Evolutionary conservation across 305 asterid genomes (phyloP), one percentile per base, ranked within the genome.

Genomic region (Coffea humblotiana): DNA sequence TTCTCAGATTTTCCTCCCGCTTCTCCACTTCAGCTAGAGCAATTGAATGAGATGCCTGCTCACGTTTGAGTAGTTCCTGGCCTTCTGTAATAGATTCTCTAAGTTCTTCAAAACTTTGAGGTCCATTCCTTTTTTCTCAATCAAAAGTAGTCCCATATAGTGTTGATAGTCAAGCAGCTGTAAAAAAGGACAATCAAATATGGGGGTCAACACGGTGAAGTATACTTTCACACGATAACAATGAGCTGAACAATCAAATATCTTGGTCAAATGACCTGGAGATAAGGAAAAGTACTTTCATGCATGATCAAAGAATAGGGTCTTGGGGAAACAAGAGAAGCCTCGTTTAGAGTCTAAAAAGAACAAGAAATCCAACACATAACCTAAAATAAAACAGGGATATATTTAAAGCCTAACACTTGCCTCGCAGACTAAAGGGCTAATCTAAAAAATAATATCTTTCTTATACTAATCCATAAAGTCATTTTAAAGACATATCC

Each of bases 111-210:
- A 69, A 85, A 82, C 83, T 92, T 92, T 40, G 88, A 78, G 51
- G 93, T 82, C 97, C 96, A 93, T 82, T 93, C 97, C 61, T 92
- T 92, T 92, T 82, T 95, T 95, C 94, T 93, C 98, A 71, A 95
- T 93, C 70, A 95, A 89, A 74, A 95, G 90, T 75, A 95, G 81
- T 21, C 98, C 98, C 98, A 95, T 95, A 75, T 82, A 89, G 83
- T 93, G 91, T 82, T 95, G 97, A 78, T 93, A 95, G 84, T 93
- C 96, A 47, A 85, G 87, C 58, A 95, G 94, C 98, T 95, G 93
- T 79, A 61, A 56, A 75, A 83, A 47, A 74, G 67, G 71, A 80
- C 25, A 76, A 79, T 43, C 21, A 63, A 35, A 65, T 56, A 29
- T 54, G 27, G 35, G 16, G 58, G 19, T 63, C 51, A 78, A 12